A percentile compares a stretch with the other conserved stretches of the same genome.
Evolutionary conservation across 495 filamentous ascomycete species (phyloP).

Genomic region (Aspergillus carlsbadensis): DNA sequence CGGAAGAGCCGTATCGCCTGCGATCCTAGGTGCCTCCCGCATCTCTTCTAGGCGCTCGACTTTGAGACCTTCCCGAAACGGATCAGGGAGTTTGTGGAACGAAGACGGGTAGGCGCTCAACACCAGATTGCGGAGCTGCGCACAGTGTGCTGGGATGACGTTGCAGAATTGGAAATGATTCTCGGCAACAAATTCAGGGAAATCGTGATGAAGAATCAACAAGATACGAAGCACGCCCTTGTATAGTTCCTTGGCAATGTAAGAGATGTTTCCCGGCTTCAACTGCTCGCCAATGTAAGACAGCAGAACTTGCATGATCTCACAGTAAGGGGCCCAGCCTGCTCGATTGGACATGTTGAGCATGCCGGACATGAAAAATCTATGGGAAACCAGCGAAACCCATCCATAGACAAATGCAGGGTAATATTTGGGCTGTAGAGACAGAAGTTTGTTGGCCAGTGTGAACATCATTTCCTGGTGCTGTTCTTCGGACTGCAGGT

Average conservation of each 20-base stretch:
- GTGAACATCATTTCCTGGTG: constrained; percentile 69
- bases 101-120: constrained; percentile 79
- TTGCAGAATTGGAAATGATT: constrained; percentile 84
- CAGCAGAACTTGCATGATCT: constrained; percentile 72
- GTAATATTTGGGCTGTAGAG: constrained; percentile 71
- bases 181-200: constrained; percentile 86
- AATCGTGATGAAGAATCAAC: constrained; percentile 87
- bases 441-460: constrained; percentile 71
- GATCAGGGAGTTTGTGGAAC: constrained; percentile 75
- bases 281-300: constrained; percentile 76
- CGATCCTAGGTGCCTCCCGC: constrained; percentile 60
- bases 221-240: constrained; percentile 78
- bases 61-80: constrained; percentile 75
- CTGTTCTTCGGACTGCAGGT: constrained; percentile 50
- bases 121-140: constrained; percentile 86
- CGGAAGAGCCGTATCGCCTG: constrained; percentile 58
- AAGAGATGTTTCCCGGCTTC: constrained; percentile 67
- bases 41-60: constrained; percentile 79
- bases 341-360: constrained; percentile 65
- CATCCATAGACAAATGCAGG: constrained; percentile 83
- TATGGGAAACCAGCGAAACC: constrained; percentile 78
- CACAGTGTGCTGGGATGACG: constrained; percentile 78
- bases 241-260: constrained; percentile 78
- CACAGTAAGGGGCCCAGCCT: constrained; percentile 74
- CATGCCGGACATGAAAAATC: constrained; percentile 80